Conservation (phyloP, 345 rosid genomes). For the Corchorus olitorius region DNA sequence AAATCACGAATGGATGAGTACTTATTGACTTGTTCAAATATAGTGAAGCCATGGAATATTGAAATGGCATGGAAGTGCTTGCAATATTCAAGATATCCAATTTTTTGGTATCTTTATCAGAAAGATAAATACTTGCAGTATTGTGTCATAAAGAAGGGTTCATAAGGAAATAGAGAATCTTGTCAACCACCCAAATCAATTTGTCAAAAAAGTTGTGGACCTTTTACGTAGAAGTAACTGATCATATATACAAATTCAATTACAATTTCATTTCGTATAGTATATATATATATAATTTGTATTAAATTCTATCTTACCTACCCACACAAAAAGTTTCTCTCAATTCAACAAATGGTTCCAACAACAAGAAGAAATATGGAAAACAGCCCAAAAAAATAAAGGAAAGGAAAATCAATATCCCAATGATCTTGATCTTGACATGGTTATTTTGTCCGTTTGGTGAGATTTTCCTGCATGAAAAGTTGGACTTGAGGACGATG, state of each 20-base stretch:
- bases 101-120: not conserved
- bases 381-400: not conserved
- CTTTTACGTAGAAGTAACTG: constrained; percentile 18
- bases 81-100: not conserved
- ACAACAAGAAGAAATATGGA: not conserved
- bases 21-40: no score
- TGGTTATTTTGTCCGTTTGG: not conserved
- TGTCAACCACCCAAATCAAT: constrained; percentile 24
- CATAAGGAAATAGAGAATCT: constrained; percentile 4
- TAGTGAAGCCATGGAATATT: not conserved
- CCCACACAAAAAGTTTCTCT: not conserved
- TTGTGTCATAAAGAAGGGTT: not conserved
- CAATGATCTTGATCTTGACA: not conserved
- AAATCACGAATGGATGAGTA: no score
- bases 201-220: constrained; percentile 26
- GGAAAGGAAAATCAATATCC: not conserved
- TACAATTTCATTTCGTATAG: not conserved
- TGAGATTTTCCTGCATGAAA: constrained; percentile 12
- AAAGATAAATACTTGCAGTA: not conserved
- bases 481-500: not conserved
- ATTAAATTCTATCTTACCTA: constrained; percentile 21
- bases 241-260: not conserved
- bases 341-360: constrained; percentile 1
- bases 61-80: not conserved
- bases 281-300: not conserved